Evolutionary conservation across 805 yeast genomes (phyloP), one percentile per base, ranked within the genome.

Genomic region (Candida maris): DNA sequence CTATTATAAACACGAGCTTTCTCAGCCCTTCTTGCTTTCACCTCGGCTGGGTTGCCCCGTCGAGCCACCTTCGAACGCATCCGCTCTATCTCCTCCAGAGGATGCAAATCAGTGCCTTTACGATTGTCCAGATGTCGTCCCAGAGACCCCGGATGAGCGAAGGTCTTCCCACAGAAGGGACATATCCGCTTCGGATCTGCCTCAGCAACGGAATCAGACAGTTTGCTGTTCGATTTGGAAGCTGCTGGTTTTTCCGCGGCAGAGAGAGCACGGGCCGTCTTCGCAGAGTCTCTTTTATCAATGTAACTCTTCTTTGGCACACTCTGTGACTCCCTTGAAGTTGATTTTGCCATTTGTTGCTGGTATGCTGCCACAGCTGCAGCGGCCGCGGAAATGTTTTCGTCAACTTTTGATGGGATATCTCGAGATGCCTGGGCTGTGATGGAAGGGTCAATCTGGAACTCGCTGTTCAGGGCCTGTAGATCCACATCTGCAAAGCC

Each of bases 71-170:
- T 64, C 0, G 68, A 61, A 20, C 82, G 51, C 27, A 77, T 44
- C 33, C 48, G 50, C 10, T 67, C 71, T 12, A 79, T 73, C 27
- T 65, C 60, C 3, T 67, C 73, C 1, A 59, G 51, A 0, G 83
- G 83, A 44, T 78, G 84, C 12, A 56, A 37, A 1, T 62, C 49
- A 7, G 77, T 67, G 1, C 83, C 84, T 36, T 73, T 72, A 42
- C 74, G 70, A 30, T 64, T 52, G 46, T 79, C 83, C 28, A 79
- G 52, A 51, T 78, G 84, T 23, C 84, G 61, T 1, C 82, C 82
- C 38, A 76, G 59, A 1, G 80, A 73, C 2, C 82, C 81, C 5
- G 77, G 73, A 41, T 75, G 75, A 3, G 77, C 67, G 51, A 77
- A 79, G 1, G 68, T 61, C 39, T 67, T 63, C 1, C 71, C 71